Evolutionary conservation across 2,329 filamentous ascomycete genomes (phyloP).

Genomic region (Ceratocystiopsis brevicomis): DNA sequence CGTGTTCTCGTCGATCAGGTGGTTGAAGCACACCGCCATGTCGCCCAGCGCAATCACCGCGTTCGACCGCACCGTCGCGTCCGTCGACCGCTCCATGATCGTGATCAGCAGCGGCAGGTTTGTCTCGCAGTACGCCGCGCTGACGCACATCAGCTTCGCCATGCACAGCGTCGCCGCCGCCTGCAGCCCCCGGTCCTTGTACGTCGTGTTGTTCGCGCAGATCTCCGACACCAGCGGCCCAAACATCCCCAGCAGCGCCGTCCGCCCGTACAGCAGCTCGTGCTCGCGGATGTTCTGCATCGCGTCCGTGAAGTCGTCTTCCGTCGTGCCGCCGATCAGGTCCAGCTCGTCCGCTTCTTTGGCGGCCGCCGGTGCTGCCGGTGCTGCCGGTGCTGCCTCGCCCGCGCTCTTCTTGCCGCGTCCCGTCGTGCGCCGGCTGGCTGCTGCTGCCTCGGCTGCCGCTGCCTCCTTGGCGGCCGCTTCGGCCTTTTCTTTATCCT

Average conservation of each 20-base stretch:
- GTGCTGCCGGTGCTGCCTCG: slow-evolving; percentile 19
- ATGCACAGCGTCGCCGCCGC: slow-evolving; percentile 85
- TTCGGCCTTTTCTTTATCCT: slow-evolving; percentile 60
- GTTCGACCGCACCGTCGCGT: slow-evolving; percentile 85
- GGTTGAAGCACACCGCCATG: slow-evolving; percentile 99
- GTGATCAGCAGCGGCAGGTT: slow-evolving; percentile 90
- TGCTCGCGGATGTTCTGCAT: slow-evolving; percentile 71
- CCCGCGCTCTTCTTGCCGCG: slow-evolving; percentile 24
- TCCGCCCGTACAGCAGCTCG: slow-evolving; percentile 64
- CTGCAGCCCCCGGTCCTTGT: slow-evolving; percentile 77
- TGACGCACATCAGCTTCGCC: slow-evolving; percentile 97
- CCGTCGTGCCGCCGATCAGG: slow-evolving; percentile 87
- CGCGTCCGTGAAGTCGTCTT: slow-evolving; percentile 80
- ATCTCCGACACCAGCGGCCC: slow-evolving; percentile 85
- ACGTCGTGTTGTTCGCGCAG: slow-evolving; percentile 83
- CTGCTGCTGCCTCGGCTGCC: slow-evolving; percentile 8
- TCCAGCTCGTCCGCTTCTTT: slow-evolving; percentile 78
- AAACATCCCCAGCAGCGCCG: slow-evolving; percentile 74
- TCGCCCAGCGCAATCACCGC: slow-evolving; percentile 93
- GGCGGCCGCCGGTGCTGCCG: no score
- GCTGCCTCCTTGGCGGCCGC: slow-evolving; percentile 24
- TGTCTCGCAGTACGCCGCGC: slow-evolving; percentile 83
- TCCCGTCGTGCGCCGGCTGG: slow-evolving; percentile 9
- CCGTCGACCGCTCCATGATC: slow-evolving; percentile 85
- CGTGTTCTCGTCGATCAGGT: slow-evolving; percentile 96